A percentile compares a stretch with the other conserved stretches of the same genome.
Conservation (phyloP, 2,329 filamentous ascomycete species). For the Cladosporium colombiae region DNA sequence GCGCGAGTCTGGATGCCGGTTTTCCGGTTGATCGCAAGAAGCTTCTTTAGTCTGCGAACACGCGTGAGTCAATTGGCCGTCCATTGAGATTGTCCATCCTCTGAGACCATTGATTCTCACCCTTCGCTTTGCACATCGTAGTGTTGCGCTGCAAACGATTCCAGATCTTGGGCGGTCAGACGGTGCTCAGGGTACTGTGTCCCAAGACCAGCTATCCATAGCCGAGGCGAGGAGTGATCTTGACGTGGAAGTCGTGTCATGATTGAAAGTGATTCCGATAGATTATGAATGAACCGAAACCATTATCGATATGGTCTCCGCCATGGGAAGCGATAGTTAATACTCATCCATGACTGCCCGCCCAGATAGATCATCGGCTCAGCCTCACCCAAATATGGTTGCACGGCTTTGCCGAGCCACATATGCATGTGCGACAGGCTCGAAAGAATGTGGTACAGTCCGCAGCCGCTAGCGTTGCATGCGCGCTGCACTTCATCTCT, state of each 20-base stretch:
- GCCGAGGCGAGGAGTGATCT: neutral
- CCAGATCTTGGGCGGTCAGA: neutral
- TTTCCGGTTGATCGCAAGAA: constrained; percentile 14
- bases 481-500: neutral
- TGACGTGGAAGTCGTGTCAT: neutral
- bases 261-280: neutral
- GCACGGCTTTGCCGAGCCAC: neutral
- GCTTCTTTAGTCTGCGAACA: constrained; percentile 3
- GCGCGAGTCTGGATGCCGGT: constrained; percentile 15
- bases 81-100: neutral
- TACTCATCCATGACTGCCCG: neutral
- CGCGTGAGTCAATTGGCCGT: neutral
- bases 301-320: neutral
- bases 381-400: neutral
- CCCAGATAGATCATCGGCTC: neutral
- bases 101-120: neutral
- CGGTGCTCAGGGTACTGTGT: constrained; percentile 10
- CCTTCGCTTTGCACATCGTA: constrained; percentile 1
- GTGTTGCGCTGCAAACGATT: neutral
- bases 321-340: neutral
- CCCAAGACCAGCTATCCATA: constrained; percentile 11
- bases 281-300: neutral
- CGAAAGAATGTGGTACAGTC: neutral
- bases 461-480: neutral
- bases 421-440: neutral